Evolutionary conservation across 371 early-diverging fungal species (phyloP), one percentile per base, ranked within the genome.

Genomic region (Rhizopus microsporus): DNA sequence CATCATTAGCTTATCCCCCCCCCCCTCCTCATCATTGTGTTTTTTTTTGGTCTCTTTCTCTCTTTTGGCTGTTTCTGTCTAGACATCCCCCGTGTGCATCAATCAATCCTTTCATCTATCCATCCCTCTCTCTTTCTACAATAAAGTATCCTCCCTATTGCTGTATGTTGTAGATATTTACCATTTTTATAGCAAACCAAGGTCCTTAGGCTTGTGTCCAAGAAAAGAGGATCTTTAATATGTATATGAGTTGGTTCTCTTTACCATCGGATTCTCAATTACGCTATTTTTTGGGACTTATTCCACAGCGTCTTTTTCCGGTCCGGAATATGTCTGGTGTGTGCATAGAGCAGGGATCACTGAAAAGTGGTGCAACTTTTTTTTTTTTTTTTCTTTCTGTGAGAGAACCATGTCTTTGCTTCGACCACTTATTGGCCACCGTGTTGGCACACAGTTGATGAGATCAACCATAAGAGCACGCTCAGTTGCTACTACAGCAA

Each of bases 121-220:
- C 46, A 46, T 46, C 46, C 46, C 42, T n/a, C 6, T n/a, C 13
- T 37, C 38, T 37, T 13, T 15, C 42, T n/a, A 42, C 15, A 23
- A 23, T 23, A 23, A 23, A 23, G 23, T 23, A 23, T 23, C 23
- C 23, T 23, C 9, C 7, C 29, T 29, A 46, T 29, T 6, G 15
- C 3, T 6, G n/a, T 29, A 46, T 46, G 8, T 7, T 29, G 2
- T 46, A 12, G 16, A 46, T 46, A 9, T 12, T 46, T 46, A 46
- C 46, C 46, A 46, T 46, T 46, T 46, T 46, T 46, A 46, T 29
- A n/a, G 46, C 46, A 46, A 46, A 46, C 46, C 46, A 46, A 46
- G 46, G 46, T 46, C 46, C n/a, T 46, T 46, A 46, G 46, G 46
- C 46, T 46, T 46, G 46, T 46, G 46, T 46, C 46, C 46, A 46